These are phyloP conservation scores for Xylariaceae sp. DNA, from an alignment of 2,329 filamentous ascomycete genomes.

Conservation along the genomic window DNA sequence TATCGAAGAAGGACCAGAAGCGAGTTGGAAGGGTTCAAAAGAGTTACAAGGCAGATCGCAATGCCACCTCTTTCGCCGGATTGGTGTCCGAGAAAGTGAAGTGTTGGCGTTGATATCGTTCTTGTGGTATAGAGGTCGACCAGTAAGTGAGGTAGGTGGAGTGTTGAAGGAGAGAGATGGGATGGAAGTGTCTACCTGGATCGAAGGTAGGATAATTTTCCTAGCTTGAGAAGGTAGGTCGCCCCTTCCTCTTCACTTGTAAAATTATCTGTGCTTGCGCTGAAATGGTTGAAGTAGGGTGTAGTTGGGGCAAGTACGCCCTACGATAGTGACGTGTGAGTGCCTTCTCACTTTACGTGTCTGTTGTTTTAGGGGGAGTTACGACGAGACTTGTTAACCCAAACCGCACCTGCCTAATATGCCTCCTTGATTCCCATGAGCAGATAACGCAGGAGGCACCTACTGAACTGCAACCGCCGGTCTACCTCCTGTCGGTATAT, in stretches of 20 bases:
- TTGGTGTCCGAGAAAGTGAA: conserved; percentile 6
- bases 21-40: conserved; percentile 2
- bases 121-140: neutral
- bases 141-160: neutral
- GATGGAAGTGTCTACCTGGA: neutral
- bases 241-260: conserved; percentile 1
- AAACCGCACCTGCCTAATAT: no score
- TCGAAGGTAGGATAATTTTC: neutral
- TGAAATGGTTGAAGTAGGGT: neutral
- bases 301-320: neutral
- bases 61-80: neutral
- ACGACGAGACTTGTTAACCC: neutral
- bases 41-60: conserved; percentile 8
- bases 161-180: neutral
- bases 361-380: neutral
- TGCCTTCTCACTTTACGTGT: neutral
- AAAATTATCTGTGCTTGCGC: neutral
- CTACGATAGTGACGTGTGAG: neutral
- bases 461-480: no score
- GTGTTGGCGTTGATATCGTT: neutral
- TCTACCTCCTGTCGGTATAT: no score
- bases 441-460: no score
- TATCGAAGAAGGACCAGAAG: conserved; percentile 1
- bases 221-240: neutral
- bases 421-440: no score